Base-by-base conservation (phyloP, 371 early-diverging fungal genomes). In the Mortierella sp. region DNA sequence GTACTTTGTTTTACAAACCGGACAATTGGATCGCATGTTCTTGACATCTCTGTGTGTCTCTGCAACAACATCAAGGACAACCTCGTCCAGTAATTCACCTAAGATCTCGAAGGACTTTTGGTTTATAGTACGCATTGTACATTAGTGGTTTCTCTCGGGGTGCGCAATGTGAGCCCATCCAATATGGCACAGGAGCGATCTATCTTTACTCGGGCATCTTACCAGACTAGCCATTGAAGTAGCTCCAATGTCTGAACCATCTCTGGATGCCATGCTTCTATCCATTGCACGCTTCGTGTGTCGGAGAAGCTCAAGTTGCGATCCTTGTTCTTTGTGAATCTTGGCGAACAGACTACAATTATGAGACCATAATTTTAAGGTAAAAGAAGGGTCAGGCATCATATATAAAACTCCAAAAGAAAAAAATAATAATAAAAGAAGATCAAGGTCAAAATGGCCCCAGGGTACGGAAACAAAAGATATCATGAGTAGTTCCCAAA, bases 1-100 rank as follows among this genome's bases (percentile, higher is more conserved):
- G 67, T 83, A 89, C 93, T 85, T 85, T 73, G 91, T 90, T 78
- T 89, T 88, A 75, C 92, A 93, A 32, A 92, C 86, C 65, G 92
- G 93, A 76, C 94, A 94, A 13, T 83, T 68, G 2, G 85, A 70
- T 6, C 85, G 83, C 60, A 86, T 84, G 54, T 85, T 79, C 69
- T 88, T 90, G 43, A 87, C 83, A 66, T 92, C 91, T 63, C 87
- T 81, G 65, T 94, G 93, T 19, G 86, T 84, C 55, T 91, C 92
- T 68, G 89, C 88, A 13, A 90, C 72, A 0, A 92, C 89, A 75
- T 93, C 93, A 35, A 87, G 82, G 15, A 91, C 83, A 55, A 89
- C 87, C 74, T 93, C 93, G 53, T 92, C 91, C 37, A 94, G 74
- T 22, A 91, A 70, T 54, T 89, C 90, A 49, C 87, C 66, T 32